A percentile compares a stretch with the other conserved stretches of the same genome.
Evolutionary conservation across 371 early-diverging fungal genomes (phyloP).

Genomic region (Mortierella sp.): DNA sequence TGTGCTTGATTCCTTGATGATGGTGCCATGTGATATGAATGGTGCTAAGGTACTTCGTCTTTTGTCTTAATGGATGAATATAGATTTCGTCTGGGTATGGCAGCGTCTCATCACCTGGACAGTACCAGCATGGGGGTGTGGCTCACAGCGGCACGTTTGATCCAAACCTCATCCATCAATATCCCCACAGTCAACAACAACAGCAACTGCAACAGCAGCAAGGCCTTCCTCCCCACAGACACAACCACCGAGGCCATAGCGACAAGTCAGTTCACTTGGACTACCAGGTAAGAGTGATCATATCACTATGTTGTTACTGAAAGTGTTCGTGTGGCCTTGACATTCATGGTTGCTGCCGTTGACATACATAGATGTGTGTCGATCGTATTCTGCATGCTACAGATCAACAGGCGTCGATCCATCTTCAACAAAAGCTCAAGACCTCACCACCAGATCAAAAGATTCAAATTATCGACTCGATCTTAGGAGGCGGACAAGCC

Average conservation of each 20-base stretch:
- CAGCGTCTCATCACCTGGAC: slow-evolving; percentile 4
- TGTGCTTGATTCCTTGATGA: too few relatives aligned
- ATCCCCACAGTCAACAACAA: slow-evolving; percentile 13
- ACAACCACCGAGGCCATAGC: slow-evolving; percentile 39
- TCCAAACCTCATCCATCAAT: slow-evolving; percentile 36
- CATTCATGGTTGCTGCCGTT: too few relatives aligned
- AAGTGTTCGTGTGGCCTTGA: too few relatives aligned
- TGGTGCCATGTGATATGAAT: too few relatives aligned
- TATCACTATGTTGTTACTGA: neutral
- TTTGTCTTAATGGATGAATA: too few relatives aligned
- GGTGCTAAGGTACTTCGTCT: too few relatives aligned
- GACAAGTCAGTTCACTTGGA: slow-evolving; percentile 49
- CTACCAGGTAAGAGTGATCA: slow-evolving; percentile 33
- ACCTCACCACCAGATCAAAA: slow-evolving; percentile 64
- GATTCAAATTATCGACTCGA: slow-evolving; percentile 68
- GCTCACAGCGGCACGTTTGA: slow-evolving; percentile 27
- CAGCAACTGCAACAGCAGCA: slow-evolving; percentile 27
- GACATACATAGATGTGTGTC: slow-evolving; percentile 54
- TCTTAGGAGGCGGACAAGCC: slow-evolving; percentile 58
- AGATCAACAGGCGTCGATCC: slow-evolving; percentile 83
- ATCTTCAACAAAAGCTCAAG: slow-evolving; percentile 78
- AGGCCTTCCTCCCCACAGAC: slow-evolving; percentile 21
- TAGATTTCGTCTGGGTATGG: slow-evolving; percentile 36
- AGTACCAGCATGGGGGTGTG: slow-evolving; percentile 19
- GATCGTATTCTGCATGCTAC: slow-evolving; percentile 77